These are phyloP conservation scores for Trypanosoma cruzi DNA, from an alignment of 208 protist species.

Conservation along the genomic window DNA sequence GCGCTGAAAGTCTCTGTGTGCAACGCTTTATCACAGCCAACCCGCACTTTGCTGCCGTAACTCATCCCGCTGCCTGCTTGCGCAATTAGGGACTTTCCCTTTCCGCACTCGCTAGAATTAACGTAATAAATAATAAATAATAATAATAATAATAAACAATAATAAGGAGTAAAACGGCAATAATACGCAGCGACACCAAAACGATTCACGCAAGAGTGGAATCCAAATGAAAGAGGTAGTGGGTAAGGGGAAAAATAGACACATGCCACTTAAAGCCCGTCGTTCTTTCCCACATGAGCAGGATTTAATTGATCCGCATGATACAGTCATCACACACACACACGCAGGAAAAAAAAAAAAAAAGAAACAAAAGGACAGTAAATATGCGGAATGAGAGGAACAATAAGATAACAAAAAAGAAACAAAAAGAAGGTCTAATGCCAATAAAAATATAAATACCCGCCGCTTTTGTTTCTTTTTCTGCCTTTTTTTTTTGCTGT, in stretches of 20 bases:
- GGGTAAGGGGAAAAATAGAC: neutral
- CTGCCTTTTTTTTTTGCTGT: no score
- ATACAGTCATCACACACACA: neutral
- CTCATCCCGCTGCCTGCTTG: slow-evolving; percentile 23
- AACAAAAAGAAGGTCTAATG: slow-evolving; percentile 13
- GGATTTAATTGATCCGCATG: neutral
- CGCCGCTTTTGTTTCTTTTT: neutral
- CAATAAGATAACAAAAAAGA: slow-evolving; percentile 14
- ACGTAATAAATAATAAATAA: neutral
- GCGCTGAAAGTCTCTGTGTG: slow-evolving; percentile 89
- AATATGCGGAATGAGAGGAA: neutral
- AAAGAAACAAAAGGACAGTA: slow-evolving; percentile 22
- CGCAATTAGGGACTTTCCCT: slow-evolving; percentile 1
- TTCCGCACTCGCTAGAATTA: neutral
- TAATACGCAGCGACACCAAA: neutral
- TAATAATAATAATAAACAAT: no score
- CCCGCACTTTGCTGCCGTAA: slow-evolving; percentile 60
- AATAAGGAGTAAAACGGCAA: neutral
- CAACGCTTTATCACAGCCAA: slow-evolving; percentile 73
- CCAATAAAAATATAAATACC: neutral
- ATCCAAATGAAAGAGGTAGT: neutral
- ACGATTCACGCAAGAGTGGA: neutral
- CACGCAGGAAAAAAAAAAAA: slow-evolving; percentile 2
- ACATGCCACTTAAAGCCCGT: neutral
- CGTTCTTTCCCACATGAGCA: neutral